These are phyloP conservation scores for Chaetomium globosum DNA, from an alignment of 2,329 filamentous ascomycete species.

Conservation along the genomic window DNA sequence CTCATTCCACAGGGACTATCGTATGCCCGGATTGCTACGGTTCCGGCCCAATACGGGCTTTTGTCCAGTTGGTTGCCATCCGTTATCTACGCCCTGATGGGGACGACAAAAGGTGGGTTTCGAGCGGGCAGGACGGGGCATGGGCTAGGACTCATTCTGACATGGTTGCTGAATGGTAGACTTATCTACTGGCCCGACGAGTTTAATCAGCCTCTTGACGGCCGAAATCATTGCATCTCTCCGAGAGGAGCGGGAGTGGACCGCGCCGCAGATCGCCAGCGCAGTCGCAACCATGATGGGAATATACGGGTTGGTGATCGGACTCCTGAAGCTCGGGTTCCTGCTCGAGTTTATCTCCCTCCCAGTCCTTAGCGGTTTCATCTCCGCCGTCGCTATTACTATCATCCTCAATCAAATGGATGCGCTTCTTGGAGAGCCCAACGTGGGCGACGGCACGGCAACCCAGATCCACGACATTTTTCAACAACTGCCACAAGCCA, in stretches of 20 bases:
- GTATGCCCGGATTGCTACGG: conserved; percentile 64
- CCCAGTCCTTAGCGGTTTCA: conserved; percentile 66
- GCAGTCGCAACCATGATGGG: conserved; percentile 67
- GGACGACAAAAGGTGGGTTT: conserved; percentile 60
- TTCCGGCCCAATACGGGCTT: conserved; percentile 62
- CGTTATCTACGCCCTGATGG: conserved; percentile 61
- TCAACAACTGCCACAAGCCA: conserved; percentile 56
- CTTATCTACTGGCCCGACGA: conserved; percentile 65
- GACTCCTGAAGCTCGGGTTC: conserved; percentile 65
- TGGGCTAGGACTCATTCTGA: neutral
- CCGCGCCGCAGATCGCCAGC: conserved; percentile 59
- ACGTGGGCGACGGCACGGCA: conserved; percentile 56
- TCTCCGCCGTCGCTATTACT: conserved; percentile 66
- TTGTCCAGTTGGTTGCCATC: conserved; percentile 63
- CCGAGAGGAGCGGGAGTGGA: conserved; percentile 49
- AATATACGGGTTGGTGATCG: conserved; percentile 60
- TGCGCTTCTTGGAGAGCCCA: conserved; percentile 58
- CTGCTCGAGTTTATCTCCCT: conserved; percentile 67
- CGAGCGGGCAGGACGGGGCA: conserved; percentile 1
- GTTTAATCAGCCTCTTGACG: conserved; percentile 64
- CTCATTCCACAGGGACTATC: conserved; percentile 64
- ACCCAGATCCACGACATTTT: conserved; percentile 63
- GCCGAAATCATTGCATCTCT: conserved; percentile 61
- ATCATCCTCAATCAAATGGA: conserved; percentile 68
- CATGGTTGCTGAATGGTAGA: conserved; percentile 45